Evolutionary conservation across 1,284 basidiomycete genomes (phyloP), one percentile per base, ranked within the genome.

Genomic region (Papiliotrema fonsecae): DNA sequence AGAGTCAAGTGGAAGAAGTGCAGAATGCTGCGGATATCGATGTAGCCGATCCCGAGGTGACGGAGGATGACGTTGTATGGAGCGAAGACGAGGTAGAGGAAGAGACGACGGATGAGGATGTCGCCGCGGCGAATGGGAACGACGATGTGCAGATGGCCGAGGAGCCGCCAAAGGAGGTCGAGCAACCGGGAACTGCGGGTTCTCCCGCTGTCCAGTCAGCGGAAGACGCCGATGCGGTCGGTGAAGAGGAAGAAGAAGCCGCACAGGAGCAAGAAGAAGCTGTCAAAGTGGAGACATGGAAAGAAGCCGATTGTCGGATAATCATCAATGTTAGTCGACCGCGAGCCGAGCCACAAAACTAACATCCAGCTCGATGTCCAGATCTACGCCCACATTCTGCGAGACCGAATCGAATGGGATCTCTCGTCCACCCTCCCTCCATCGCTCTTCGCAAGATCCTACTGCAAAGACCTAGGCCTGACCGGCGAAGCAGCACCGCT

Each of bases 321-420:
- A 84, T 94, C 53, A 76, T 96, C 43, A 90, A 89, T 62, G 89
- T 93, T 66, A 70, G 87, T 79, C n/a, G n/a, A n/a, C n/a, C n/a
- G n/a, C n/a, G n/a, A n/a, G n/a, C n/a, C n/a, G n/a, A n/a, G n/a
- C n/a, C n/a, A n/a, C n/a, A n/a, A n/a, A n/a, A n/a, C n/a, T n/a
- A n/a, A n/a, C n/a, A n/a, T n/a, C 18, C 72, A 96, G 89, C 89
- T 98, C 69, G 93, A 98, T 73, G 89, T 98, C n/a, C 94, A 97
- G 72, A 88, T 98, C 66, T 86, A 86, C 40, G 88, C 86, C 18
- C 80, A 91, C 69, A 88, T 94, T 70, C 79, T 98, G 1, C 79
- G 87, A 50, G 94, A 98, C 75, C 88, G 93, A 57, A 88, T 98
- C 61, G 96, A 98, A 74, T 98, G 96, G 96, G 94, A 98, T 72